Evolutionary conservation across 2,329 filamentous ascomycete genomes (phyloP), one percentile per base, ranked within the genome.

Genomic region (Aspergillus hortae): DNA sequence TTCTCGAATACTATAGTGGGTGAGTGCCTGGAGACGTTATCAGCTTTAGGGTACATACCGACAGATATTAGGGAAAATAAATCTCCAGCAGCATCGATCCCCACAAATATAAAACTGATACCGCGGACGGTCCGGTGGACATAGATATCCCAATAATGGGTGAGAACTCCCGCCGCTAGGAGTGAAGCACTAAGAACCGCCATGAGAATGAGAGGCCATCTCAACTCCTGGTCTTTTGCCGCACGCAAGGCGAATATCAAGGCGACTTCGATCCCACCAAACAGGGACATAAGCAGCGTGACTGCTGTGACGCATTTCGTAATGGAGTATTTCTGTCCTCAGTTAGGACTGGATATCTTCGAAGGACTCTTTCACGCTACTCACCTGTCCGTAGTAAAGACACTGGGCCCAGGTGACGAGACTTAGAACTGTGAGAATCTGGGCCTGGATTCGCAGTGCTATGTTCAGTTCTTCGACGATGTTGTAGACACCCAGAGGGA

Each of bases 101-200:
- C 82, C 0, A 88, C 85, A 57, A 90, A 90, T 2, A 88, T 72
- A 66, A 89, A 89, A 1, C 85, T 88, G 36, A 89, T 88, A 6
- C 86, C 86, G 12, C 84, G 76, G 1, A 88, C 86, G 0, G 85
- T 87, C 6, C 82, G 77, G 57, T 87, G 80, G 2, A 76, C 64
- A 61, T 82, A 88, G 19, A 90, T 88, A 56, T 89, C 86, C 74
- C 80, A 82, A 60, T 89, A 89, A 63, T 89, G 85, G 2, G 82
- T 73, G 6, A 88, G 68, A 0, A 89, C 87, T 0, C 87, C 87
- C 1, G 82, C 77, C 1, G 83, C 83, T 1, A 89, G 77, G 2
- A 89, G 73, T 0, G 75, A 65, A 0, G 86, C 85, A 0, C 86
- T 85, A 1, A 88, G 66, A 0, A 83, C 78, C 1, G 86, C 86